These are phyloP conservation scores for Rhynchosporium secalis DNA, from an alignment of 2,329 filamentous ascomycete species.

Conservation along the genomic window DNA sequence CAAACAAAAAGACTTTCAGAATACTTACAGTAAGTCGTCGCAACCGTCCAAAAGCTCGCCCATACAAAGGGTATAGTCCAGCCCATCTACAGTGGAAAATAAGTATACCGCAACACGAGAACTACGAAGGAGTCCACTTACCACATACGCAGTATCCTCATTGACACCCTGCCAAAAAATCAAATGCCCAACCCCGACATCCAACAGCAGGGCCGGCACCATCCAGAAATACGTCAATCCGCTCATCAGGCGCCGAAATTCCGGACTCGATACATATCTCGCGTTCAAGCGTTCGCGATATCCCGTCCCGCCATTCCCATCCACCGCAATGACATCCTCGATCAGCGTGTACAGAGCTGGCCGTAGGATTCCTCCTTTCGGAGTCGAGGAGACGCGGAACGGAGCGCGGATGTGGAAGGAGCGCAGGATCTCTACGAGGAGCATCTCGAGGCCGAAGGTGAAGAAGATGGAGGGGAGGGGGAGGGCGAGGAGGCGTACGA, in stretches of 20 bases:
- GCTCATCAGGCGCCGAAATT: slow-evolving; percentile 54
- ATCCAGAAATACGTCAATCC: slow-evolving; percentile 54
- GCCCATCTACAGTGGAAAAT: not conserved
- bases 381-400: slow-evolving; percentile 53
- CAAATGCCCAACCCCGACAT: slow-evolving; percentile 7
- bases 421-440: slow-evolving; percentile 51
- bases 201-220: slow-evolving; percentile 15
- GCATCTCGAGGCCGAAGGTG: slow-evolving; percentile 51
- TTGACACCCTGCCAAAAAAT: slow-evolving; percentile 11
- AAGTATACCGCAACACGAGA: not conserved
- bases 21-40: slow-evolving; percentile 8
- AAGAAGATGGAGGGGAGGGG: slow-evolving; percentile 52
- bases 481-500: slow-evolving; percentile 54
- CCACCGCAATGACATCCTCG: slow-evolving; percentile 54
- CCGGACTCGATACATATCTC: slow-evolving; percentile 53
- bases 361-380: slow-evolving; percentile 50
- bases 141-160: slow-evolving; percentile 16
- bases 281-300: slow-evolving; percentile 53
- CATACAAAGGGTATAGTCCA: slow-evolving; percentile 14
- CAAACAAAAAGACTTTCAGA: no score
- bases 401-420: slow-evolving; percentile 47
- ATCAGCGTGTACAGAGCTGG: slow-evolving; percentile 56
- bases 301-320: slow-evolving; percentile 52
- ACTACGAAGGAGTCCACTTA: not conserved
- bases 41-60: slow-evolving; percentile 8